Base-by-base conservation (phyloP, 176 grass and related monocot species). In the Cenchrus americanus region DNA sequence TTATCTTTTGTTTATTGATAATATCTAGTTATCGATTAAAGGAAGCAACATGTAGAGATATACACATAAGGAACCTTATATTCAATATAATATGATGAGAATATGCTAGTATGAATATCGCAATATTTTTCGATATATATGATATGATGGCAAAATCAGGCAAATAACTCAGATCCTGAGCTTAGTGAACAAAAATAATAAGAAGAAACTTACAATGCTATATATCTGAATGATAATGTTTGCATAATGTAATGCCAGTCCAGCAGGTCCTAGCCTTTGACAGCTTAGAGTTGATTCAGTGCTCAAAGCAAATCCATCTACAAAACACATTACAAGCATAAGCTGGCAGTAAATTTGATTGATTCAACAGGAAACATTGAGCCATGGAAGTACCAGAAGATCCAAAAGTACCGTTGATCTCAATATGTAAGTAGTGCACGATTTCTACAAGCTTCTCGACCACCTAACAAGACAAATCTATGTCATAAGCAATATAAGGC, bases 381-480 rank as follows among this genome's bases (percentile, higher is more conserved):
- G 77, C 64, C 69, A 78, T 49, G 44, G 23, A 87, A 71, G 48
- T 99, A 99, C 96, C 89, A 86, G 79, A 87, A 81, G 27, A 84
- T 75, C 90, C 69, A 76, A 94, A 96, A 66, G 77, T 69, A 43
- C 69, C 73, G 77, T 83, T 85, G 66, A 99, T 96, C 84, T 96
- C 89, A 89, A 82, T 79, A 87, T 94, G 93, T 71, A 99, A 86
- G 84, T 94, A 99, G 10, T 96, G 93, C 54, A 92, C 80, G 37
- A 99, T 88, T 62, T 99, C 91, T 71, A 96, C 91, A 55, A 99
- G 91, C 83, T 94, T 99, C 84, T 92, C 87, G 6, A 99, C 90
- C 49, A 99, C 80, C 96, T 99, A 83, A 44, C 87, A 84, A 46
- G 52, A 76, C 50, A 85, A 84, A 86, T 41, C 21, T 51, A 52